Conservation (phyloP, 257 asterid genomes). For the Thymus mandschuricus region DNA sequence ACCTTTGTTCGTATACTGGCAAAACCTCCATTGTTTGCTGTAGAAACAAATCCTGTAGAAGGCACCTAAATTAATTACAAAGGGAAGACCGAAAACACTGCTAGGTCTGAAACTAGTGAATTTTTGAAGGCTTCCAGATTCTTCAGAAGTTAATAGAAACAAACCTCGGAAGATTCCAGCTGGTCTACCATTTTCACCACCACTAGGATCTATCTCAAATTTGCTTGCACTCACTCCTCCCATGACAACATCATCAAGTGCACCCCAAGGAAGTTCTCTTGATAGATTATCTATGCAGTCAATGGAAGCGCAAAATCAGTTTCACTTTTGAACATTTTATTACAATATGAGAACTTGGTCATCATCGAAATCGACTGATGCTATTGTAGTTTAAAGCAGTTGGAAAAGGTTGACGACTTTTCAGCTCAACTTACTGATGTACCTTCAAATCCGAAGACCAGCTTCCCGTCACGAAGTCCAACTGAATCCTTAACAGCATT, state of each 20-base stretch:
- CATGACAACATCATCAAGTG: slow-evolving; percentile 98
- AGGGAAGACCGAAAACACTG: background rate
- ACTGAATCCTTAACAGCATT: slow-evolving; percentile 70
- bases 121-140: slow-evolving; percentile 1
- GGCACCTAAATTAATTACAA: slow-evolving; percentile 11
- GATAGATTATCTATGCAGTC: slow-evolving; percentile 55
- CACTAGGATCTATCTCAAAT: slow-evolving; percentile 69
- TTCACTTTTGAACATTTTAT: slow-evolving; percentile 2
- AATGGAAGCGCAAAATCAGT: background rate
- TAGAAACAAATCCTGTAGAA: slow-evolving; percentile 74
- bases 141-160: slow-evolving; percentile 22
- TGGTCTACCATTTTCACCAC: slow-evolving; percentile 82
- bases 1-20: slow-evolving; percentile 90
- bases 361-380: slow-evolving; percentile 19
- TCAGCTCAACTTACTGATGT: slow-evolving; percentile 25
- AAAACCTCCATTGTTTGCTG: slow-evolving; percentile 97
- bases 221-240: slow-evolving; percentile 98
- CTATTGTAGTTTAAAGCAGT: slow-evolving; percentile 8
- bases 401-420: background rate
- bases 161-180: slow-evolving; percentile 89
- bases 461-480: slow-evolving; percentile 76
- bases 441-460: slow-evolving; percentile 90
- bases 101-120: background rate
- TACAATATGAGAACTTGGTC: slow-evolving; percentile 18
- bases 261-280: slow-evolving; percentile 89